A percentile compares a stretch with the other conserved stretches of the same genome.
Evolutionary conservation across 257 asterid species (phyloP).

Genomic region (Ajuga chamaepitys): DNA sequence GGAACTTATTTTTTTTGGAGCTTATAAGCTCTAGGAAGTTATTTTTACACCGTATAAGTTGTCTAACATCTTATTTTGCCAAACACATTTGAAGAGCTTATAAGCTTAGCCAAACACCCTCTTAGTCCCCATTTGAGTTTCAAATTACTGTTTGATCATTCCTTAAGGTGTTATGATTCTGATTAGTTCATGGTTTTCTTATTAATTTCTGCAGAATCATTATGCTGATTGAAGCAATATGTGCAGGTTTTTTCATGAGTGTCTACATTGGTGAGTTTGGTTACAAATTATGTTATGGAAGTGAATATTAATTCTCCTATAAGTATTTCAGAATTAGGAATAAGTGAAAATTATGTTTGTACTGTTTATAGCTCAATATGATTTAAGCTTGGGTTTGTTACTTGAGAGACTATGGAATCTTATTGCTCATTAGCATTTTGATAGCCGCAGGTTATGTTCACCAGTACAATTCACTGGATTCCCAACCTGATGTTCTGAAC

Average conservation of each 20-base stretch:
- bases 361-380: neutral
- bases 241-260: constrained; percentile 82
- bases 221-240: constrained; percentile 78
- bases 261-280: constrained; percentile 71
- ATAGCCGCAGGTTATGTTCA: constrained; percentile 74
- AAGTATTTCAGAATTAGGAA: constrained; percentile 4
- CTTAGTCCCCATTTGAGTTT: constrained; percentile 10
- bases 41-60: too few species aligned
- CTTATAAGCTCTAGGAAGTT: too few species aligned
- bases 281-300: constrained; percentile 11
- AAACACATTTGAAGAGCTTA: too few species aligned
- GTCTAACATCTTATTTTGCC: too few species aligned
- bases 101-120: too few species aligned
- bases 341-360: neutral
- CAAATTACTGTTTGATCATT: constrained; percentile 4
- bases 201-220: constrained; percentile 62
- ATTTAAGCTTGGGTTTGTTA: constrained; percentile 11
- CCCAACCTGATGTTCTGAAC: constrained; percentile 89
- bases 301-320: constrained; percentile 4
- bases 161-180: constrained; percentile 11
- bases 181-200: constrained; percentile 23
- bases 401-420: neutral
- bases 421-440: constrained; percentile 18
- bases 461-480: constrained; percentile 83
- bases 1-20: too few species aligned